Evolutionary conservation across 2,329 filamentous ascomycete genomes (phyloP).

Genomic region (Aspergillus novofumigatus): DNA sequence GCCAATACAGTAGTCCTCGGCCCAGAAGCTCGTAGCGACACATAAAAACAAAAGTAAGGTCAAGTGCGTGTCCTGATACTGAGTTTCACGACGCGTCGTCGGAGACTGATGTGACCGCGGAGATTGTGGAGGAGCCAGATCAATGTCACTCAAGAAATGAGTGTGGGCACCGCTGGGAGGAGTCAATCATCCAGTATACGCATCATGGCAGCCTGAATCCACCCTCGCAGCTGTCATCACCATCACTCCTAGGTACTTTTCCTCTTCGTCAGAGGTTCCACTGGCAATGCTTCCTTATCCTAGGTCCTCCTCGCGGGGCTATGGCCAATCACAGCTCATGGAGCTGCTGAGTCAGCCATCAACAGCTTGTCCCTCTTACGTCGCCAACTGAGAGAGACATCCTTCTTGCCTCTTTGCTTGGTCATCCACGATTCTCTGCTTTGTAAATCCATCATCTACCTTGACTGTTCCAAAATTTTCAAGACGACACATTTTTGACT

Average conservation of each 20-base stretch:
- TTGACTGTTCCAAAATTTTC: background rate
- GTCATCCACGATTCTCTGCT: constrained; percentile 5
- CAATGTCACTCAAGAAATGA: background rate
- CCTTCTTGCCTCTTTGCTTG: constrained; percentile 4
- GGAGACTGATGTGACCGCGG: constrained; percentile 3
- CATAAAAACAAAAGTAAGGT: constrained; percentile 27
- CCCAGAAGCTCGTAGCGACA: constrained; percentile 46
- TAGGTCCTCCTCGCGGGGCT: constrained; percentile 9
- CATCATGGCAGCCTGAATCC: background rate
- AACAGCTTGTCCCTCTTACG: constrained; percentile 18
- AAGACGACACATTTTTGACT: background rate
- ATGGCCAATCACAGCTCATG: constrained; percentile 9
- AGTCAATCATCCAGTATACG: background rate
- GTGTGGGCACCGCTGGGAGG: background rate
- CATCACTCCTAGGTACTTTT: background rate
- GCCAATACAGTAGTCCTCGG: constrained; percentile 41
- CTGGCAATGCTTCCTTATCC: background rate
- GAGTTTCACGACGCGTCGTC: constrained; percentile 12
- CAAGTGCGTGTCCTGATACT: constrained; percentile 2
- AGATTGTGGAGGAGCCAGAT: background rate
- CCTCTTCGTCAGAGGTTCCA: background rate
- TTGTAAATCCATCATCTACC: constrained; percentile 1
- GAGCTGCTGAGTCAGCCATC: constrained; percentile 9
- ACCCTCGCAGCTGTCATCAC: background rate
- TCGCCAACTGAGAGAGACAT: constrained; percentile 9